phyloP scores from a whole-genome alignment of 352 stramenopile species.

The Globisporangium alternatum region DNA sequence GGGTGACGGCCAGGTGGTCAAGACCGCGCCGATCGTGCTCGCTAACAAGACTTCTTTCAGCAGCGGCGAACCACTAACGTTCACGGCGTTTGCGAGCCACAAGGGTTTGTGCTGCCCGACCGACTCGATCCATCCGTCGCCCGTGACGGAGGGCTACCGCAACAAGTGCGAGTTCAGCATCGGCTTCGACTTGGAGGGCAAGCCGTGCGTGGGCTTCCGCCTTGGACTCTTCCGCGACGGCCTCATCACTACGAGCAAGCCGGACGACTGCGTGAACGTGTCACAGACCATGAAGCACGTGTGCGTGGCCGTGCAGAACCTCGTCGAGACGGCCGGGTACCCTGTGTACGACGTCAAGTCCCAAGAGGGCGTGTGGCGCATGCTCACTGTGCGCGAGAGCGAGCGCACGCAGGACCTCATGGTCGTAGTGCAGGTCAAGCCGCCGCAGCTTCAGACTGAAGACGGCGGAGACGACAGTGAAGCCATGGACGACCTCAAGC shows the following conservation, averaged over 20 bases:
- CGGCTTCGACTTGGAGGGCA: constrained; percentile 72
- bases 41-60: constrained; percentile 3
- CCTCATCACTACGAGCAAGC: constrained; percentile 63
- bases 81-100: constrained; percentile 76
- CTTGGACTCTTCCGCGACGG: constrained; percentile 80
- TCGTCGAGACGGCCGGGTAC: constrained; percentile 51
- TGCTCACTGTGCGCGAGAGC: constrained; percentile 72
- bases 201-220: constrained; percentile 87
- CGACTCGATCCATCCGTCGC: constrained; percentile 85
- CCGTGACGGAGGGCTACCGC: constrained; percentile 86
- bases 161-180: constrained; percentile 99
- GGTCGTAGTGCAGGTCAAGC: constrained; percentile 77
- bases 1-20: constrained; percentile 31
- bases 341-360: constrained; percentile 75
- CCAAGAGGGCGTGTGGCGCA: constrained; percentile 69
- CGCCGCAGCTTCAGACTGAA: constrained; percentile 19
- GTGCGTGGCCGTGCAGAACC: constrained; percentile 56
- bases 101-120: constrained; percentile 83
- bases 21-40: constrained; percentile 29
- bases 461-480: constrained; percentile 16
- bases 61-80: not conserved
- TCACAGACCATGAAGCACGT: constrained; percentile 79
- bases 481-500: constrained; percentile 35
- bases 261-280: constrained; percentile 77
- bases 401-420: constrained; percentile 70